These are phyloP conservation scores for Cucurbita moschata DNA, from an alignment of 306 rosid species.

Conservation along the genomic window DNA sequence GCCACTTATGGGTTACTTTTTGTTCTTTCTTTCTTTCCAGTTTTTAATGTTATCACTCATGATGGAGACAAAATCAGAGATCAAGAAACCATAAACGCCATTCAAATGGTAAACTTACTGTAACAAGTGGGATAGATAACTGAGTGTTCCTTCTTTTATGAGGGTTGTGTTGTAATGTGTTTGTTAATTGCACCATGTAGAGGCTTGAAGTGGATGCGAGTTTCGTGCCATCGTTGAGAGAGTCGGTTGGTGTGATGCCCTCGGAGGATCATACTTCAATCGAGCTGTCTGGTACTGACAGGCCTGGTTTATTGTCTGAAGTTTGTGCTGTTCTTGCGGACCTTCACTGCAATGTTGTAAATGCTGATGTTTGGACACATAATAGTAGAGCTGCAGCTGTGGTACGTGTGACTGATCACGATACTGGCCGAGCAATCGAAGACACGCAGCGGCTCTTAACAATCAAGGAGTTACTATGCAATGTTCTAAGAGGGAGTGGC, in stretches of 20 bases:
- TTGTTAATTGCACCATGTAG: constrained; percentile 12
- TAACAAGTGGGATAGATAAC: not conserved
- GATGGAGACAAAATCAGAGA: constrained; percentile 82
- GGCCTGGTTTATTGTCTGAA: constrained; percentile 92
- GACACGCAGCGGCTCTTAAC: constrained; percentile 48
- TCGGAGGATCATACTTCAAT: constrained; percentile 82
- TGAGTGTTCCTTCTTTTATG: not conserved
- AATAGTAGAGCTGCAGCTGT: constrained; percentile 87
- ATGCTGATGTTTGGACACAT: constrained; percentile 96
- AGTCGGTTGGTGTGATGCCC: constrained; percentile 72
- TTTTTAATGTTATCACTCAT: constrained; percentile 60
- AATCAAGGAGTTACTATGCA: constrained; percentile 68
- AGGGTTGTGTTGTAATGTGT: not conserved
- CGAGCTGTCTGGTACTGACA: constrained; percentile 84
- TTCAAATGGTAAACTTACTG: constrained; percentile 47
- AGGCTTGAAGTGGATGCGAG: constrained; percentile 71
- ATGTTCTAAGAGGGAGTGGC: constrained; percentile 55
- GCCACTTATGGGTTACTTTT: not conserved
- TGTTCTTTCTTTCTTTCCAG: constrained; percentile 25
- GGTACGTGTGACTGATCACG: constrained; percentile 68
- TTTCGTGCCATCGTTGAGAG: constrained; percentile 59
- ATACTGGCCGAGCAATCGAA: constrained; percentile 48
- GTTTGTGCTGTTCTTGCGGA: constrained; percentile 84
- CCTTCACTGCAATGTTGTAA: constrained; percentile 76
- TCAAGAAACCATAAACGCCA: constrained; percentile 56